These are phyloP conservation scores for Fragaria nilgerrensis DNA, from an alignment of 306 rosid genomes.

Conservation along the genomic window DNA sequence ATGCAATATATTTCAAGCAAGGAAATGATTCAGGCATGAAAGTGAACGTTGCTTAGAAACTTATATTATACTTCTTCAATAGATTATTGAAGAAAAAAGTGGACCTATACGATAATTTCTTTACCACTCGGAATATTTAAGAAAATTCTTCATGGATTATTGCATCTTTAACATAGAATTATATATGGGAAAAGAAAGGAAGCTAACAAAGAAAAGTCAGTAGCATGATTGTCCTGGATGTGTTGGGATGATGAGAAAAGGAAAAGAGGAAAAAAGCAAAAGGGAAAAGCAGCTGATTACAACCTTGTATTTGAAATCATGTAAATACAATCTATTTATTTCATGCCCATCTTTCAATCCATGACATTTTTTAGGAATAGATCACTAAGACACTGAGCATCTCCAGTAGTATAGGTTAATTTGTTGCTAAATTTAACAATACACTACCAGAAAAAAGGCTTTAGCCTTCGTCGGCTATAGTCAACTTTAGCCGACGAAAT, in stretches of 20 bases:
- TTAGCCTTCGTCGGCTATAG: too few species aligned
- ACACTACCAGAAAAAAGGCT: too few species aligned
- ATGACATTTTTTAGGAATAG: not conserved
- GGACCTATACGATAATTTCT: not conserved
- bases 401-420: too few species aligned
- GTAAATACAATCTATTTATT: not conserved
- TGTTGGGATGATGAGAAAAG: conserved; percentile 15
- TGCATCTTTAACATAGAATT: not conserved
- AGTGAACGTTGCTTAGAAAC: not conserved
- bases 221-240: conserved; percentile 14
- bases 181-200: not conserved
- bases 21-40: not conserved
- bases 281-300: not conserved
- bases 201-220: conserved; percentile 10
- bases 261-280: conserved; percentile 4
- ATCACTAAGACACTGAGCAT: too few species aligned
- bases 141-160: not conserved
- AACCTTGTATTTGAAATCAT: not conserved
- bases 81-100: not conserved
- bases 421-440: too few species aligned
- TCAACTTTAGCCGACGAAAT: too few species aligned
- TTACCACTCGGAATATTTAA: not conserved
- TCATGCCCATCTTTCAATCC: not conserved
- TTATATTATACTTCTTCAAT: not conserved
- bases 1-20: not conserved